Evolutionary conservation across 2,329 filamentous ascomycete species (phyloP).

Genomic region (Tolypocladium inflatum): DNA sequence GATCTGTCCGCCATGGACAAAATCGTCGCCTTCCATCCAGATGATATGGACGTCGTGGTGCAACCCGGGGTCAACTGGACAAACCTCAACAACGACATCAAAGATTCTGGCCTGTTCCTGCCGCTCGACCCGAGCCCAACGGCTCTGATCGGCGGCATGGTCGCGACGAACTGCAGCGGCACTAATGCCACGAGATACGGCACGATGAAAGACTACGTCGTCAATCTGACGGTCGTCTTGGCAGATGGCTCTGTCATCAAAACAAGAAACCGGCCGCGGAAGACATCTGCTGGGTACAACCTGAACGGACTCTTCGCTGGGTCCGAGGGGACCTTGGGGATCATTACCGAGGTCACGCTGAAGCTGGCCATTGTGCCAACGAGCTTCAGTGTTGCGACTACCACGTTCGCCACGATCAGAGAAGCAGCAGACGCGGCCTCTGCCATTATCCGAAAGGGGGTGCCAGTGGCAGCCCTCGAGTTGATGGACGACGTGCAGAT

Average conservation of each 20-base stretch:
- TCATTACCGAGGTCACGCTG: constrained; percentile 61
- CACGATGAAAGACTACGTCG: constrained; percentile 68
- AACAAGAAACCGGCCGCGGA: constrained; percentile 55
- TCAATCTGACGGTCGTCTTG: constrained; percentile 62
- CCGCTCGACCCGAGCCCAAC: constrained; percentile 60
- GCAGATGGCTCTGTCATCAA: constrained; percentile 59
- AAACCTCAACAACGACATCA: constrained; percentile 55
- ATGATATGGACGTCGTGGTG: constrained; percentile 63
- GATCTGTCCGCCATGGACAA: constrained; percentile 61
- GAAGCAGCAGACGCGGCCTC: constrained; percentile 56
- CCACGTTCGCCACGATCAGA: constrained; percentile 48
- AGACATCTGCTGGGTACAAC: constrained; percentile 64
- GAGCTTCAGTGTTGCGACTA: constrained; percentile 55
- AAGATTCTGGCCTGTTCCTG: constrained; percentile 54
- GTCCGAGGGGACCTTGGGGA: constrained; percentile 60
- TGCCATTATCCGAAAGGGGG: constrained; percentile 52
- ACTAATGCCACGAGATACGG: constrained; percentile 57
- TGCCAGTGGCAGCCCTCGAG: constrained; percentile 58
- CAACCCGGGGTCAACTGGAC: constrained; percentile 63
- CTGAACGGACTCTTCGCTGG: constrained; percentile 60
- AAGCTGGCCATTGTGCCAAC: constrained; percentile 57
- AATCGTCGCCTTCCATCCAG: constrained; percentile 52
- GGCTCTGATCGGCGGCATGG: constrained; percentile 48
- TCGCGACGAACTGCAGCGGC: constrained; percentile 58
- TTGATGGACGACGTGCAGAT: constrained; percentile 58